phyloP scores from a whole-genome alignment of 2,329 filamentous ascomycete species.

The Coniella vitis region DNA sequence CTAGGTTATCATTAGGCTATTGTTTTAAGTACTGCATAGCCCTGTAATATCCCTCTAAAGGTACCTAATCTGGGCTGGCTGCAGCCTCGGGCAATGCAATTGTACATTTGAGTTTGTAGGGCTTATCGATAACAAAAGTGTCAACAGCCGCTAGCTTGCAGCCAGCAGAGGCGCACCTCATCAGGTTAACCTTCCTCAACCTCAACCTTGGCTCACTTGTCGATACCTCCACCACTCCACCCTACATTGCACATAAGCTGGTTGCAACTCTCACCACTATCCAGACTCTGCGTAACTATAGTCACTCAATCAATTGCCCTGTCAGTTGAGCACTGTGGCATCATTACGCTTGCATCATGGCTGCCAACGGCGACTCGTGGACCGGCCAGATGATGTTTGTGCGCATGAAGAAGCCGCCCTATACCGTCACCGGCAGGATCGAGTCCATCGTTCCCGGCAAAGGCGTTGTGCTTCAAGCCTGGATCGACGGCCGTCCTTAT shows the following conservation, averaged over 20 bases:
- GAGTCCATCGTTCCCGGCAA: constrained; percentile 13
- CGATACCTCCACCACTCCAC: background rate
- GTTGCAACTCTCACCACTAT: no score
- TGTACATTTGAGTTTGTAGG: background rate
- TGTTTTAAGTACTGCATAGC: no score
- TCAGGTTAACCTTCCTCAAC: background rate
- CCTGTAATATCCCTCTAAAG: no score
- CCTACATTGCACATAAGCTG: background rate
- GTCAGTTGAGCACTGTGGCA: background rate
- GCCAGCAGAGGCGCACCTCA: background rate
- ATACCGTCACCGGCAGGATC: constrained; percentile 13
- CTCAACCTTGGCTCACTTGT: no score
- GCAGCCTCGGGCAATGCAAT: background rate
- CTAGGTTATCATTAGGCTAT: no score
- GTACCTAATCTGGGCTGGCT: background rate
- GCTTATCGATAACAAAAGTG: constrained; percentile 17
- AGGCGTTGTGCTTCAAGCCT: constrained; percentile 10
- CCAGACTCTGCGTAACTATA: no score
- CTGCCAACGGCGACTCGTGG: constrained; percentile 5
- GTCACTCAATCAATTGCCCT: background rate
- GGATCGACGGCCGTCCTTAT: constrained; percentile 10
- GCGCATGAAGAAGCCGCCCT: constrained; percentile 13
- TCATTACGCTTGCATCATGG: background rate
- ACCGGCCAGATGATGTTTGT: constrained; percentile 11
- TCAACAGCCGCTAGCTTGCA: background rate